Percentiles rank a stretch among this genome's conserved stretches.
These are phyloP conservation scores for Acaromyces ingoldii DNA, from an alignment of 1,284 basidiomycete genomes.

Conservation along the genomic window DNA sequence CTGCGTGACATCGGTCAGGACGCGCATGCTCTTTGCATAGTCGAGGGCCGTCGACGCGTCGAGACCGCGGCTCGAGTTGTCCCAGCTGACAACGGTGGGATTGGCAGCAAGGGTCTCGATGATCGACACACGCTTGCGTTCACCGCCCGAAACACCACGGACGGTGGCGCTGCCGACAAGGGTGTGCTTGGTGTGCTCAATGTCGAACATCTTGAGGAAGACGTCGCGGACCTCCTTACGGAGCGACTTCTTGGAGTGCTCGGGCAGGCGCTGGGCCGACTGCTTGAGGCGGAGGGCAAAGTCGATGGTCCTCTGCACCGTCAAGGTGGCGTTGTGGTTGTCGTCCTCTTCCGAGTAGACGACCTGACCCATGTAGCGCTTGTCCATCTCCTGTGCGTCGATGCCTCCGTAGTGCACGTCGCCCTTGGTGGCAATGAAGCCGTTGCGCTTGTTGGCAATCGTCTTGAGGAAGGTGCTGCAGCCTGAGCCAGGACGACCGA, in stretches of 20 bases:
- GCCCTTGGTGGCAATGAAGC: conserved; percentile 63
- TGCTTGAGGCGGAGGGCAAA: conserved; percentile 38
- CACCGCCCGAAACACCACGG: conserved; percentile 67
- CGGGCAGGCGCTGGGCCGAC: conserved; percentile 51
- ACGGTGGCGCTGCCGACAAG: conserved; percentile 66
- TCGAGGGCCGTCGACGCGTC: conserved; percentile 79
- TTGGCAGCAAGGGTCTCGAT: conserved; percentile 62
- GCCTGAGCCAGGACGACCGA: conserved; percentile 74
- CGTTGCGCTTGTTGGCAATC: conserved; percentile 64
- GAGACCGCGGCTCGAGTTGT: conserved; percentile 66
- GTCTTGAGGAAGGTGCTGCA: conserved; percentile 70
- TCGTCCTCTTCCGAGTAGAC: conserved; percentile 72
- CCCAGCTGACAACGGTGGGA: conserved; percentile 64
- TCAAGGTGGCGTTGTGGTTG: conserved; percentile 69
- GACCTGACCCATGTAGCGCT: conserved; percentile 67
- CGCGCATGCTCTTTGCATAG: conserved; percentile 67
- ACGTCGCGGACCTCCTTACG: conserved; percentile 57
- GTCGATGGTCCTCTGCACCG: conserved; percentile 55
- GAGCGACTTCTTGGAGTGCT: conserved; percentile 55
- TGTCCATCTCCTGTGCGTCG: conserved; percentile 55
- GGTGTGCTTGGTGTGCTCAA: conserved; percentile 69
- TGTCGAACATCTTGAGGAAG: conserved; percentile 65
- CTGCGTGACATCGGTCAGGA: conserved; percentile 70
- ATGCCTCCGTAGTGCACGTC: conserved; percentile 67
- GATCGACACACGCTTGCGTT: conserved; percentile 65